A percentile compares a stretch with the other conserved stretches of the same genome.
Evolutionary conservation across 805 yeast species (phyloP).

Genomic region (Starmerella davenportii): DNA sequence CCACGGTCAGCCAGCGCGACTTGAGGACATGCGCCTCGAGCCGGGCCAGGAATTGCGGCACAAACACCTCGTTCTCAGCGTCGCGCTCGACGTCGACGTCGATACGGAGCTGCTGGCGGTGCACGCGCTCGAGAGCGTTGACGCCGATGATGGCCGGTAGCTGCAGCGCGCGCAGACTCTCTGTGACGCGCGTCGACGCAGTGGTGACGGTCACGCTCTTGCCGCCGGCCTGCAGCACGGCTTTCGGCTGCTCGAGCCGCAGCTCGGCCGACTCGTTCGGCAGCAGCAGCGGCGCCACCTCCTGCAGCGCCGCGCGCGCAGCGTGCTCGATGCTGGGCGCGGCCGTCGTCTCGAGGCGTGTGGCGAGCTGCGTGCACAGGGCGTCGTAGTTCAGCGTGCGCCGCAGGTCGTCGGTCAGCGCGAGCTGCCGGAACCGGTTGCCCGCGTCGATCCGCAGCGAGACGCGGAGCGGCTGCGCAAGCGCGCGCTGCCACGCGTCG

Average conservation of each 20-base stretch:
- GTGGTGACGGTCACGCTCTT: constrained; percentile 27
- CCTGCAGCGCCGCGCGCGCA: constrained; percentile 31
- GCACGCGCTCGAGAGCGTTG: constrained; percentile 71
- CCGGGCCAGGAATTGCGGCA: constrained; percentile 9
- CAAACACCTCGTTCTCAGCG: constrained; percentile 9
- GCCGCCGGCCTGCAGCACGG: constrained; percentile 40
- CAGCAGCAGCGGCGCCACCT: constrained; percentile 27
- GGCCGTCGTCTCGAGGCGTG: constrained; percentile 29
- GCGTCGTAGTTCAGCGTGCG: constrained; percentile 81
- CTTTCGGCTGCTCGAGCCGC: constrained; percentile 31
- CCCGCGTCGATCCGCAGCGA: constrained; percentile 46
- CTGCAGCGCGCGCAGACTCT: constrained; percentile 26
- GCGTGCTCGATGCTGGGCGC: constrained; percentile 20
- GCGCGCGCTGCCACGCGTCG: constrained; percentile 56
- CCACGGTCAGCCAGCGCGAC: constrained; percentile 82
- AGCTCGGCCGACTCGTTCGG: constrained; percentile 32
- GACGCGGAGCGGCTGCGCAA: constrained; percentile 45
- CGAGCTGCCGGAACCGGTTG: constrained; percentile 40
- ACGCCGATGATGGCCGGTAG: constrained; percentile 78
- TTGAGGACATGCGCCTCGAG: constrained; percentile 47
- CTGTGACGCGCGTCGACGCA: constrained; percentile 7
- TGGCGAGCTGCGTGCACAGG: constrained; percentile 45
- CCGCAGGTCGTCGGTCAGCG: constrained; percentile 61
- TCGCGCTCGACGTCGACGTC: constrained; percentile 35
- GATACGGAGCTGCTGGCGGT: constrained; percentile 54